Conservation (phyloP, 2,329 filamentous ascomycete genomes). For the Penicillium sp. region DNA sequence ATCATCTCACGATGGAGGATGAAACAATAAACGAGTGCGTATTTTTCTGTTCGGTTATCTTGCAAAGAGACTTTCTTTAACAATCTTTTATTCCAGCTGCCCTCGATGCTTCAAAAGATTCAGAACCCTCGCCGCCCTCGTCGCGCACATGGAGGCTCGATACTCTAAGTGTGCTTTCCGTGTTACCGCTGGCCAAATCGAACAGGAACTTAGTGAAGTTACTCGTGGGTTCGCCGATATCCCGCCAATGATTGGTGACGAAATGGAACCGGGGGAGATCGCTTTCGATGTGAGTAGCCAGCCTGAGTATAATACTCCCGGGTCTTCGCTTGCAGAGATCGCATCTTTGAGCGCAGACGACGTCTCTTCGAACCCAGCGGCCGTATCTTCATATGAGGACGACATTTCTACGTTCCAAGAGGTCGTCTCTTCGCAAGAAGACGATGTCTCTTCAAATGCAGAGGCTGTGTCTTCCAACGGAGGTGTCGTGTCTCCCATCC, state of each 20-base stretch:
- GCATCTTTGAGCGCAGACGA: not conserved
- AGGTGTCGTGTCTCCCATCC: not conserved
- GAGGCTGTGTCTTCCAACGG: not conserved
- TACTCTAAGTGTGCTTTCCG: slow-evolving; percentile 37
- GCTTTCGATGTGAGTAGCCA: slow-evolving; percentile 15
- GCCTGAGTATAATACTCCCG: not conserved
- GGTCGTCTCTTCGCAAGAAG: not conserved
- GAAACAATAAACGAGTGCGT: slow-evolving; percentile 12
- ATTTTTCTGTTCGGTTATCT: not conserved
- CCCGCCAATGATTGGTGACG: not conserved
- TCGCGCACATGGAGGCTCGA: slow-evolving; percentile 43
- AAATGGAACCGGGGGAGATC: slow-evolving; percentile 19
- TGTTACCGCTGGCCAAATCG: slow-evolving; percentile 26
- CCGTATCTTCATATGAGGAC: not conserved
- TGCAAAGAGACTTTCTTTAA: not conserved
- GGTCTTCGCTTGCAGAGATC: not conserved
- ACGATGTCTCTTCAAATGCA: not conserved
- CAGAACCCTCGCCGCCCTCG: slow-evolving; percentile 36
- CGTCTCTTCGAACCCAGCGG: not conserved
- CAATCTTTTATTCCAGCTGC: slow-evolving; percentile 27
- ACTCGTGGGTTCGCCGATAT: slow-evolving; percentile 34
- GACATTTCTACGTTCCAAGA: not conserved
- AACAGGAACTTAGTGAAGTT: slow-evolving; percentile 37
- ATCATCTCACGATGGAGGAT: not conserved
- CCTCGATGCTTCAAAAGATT: slow-evolving; percentile 41